Base-by-base conservation (phyloP, 176 grass and related monocot genomes). In the Eremochloa ophiuroides region DNA sequence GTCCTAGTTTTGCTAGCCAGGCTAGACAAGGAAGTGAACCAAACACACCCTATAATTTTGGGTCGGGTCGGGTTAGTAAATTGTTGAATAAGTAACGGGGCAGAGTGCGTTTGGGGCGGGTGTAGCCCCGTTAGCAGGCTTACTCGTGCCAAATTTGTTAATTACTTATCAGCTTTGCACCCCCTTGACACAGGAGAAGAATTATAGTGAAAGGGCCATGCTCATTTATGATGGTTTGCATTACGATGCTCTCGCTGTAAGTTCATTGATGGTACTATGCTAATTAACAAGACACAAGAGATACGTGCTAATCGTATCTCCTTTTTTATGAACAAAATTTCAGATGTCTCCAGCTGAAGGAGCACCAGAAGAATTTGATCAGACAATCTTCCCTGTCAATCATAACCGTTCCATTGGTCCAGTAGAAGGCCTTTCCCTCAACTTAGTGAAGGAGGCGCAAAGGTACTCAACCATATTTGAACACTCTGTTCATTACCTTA, bases 231-330 rank as follows among this genome's bases (percentile, higher is more conserved):
- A 98, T 82, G 96, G 96, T 10, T 63, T 98, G 38, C 96, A 98
- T 90, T 98, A 98, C 41, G 93, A 98, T 88, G 93, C 90, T 80
- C 81, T 98, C 74, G 96, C 90, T 58, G 96, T 98, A 98, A 91
- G 96, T 87, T 81, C 77, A 50, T 41, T 85, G 29, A 47, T 43
- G 27, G 14, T 37, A 43, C 65, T 55, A 3, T 85, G 28, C 46
- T 39, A 39, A 69, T 62, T 68, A 37, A 82, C 31, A 79, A 48
- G 39, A 25, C 23, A 87, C 25, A 22, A 33, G 14, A 8, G 9
- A 22, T 66, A 71, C 73, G 47, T n/a, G 39, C 34, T 84, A 40
- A 68, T 60, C 55, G 44, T 53, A 62, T 71, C 31, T 79, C 18
- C 64, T 39, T 81, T 63, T 74, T 74, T 34, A 47, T 73, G 20